A percentile compares a stretch with the other conserved stretches of the same genome.
Evolutionary conservation across 2,329 filamentous ascomycete genomes (phyloP).

Genomic region (Dactylellina haptotyla): DNA sequence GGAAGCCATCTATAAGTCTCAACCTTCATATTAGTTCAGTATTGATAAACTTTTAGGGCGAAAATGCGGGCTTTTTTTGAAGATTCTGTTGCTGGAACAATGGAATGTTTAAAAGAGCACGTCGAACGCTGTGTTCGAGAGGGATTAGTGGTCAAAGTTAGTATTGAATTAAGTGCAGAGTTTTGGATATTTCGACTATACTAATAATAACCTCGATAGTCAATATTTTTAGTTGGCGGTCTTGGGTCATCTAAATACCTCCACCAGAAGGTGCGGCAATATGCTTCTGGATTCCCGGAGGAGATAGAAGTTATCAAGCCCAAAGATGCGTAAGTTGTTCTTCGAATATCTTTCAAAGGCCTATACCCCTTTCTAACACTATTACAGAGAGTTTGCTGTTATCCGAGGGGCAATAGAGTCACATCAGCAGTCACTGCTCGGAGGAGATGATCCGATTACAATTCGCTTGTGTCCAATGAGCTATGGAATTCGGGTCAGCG

Average conservation of each 20-base stretch:
- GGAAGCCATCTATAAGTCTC: background rate
- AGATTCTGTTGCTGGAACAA: slow-evolving; percentile 24
- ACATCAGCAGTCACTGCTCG: slow-evolving; percentile 21
- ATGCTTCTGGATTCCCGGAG: background rate
- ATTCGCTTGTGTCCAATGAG: slow-evolving; percentile 42
- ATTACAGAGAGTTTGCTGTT: slow-evolving; percentile 36
- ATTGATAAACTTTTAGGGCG: background rate
- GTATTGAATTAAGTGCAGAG: too few species aligned
- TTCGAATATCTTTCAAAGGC: background rate
- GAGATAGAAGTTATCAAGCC: slow-evolving; percentile 43
- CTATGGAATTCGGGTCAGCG: slow-evolving; percentile 38
- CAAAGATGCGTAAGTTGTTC: slow-evolving; percentile 34
- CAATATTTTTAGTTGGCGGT: slow-evolving; percentile 41
- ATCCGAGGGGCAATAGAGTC: slow-evolving; percentile 42
- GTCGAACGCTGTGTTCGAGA: slow-evolving; percentile 28
- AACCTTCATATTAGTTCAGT: background rate
- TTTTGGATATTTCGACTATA: background rate
- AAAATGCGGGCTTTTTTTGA: slow-evolving; percentile 37
- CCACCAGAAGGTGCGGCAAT: slow-evolving; percentile 22
- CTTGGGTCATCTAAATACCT: slow-evolving; percentile 46
- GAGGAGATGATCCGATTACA: slow-evolving; percentile 32
- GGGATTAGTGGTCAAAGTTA: slow-evolving; percentile 32
- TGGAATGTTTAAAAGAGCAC: slow-evolving; percentile 39
- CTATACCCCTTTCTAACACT: background rate
- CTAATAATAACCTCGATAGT: slow-evolving; percentile 5